Evolutionary conservation across 805 yeast species (phyloP).

Genomic region (Pichia deserticola): DNA sequence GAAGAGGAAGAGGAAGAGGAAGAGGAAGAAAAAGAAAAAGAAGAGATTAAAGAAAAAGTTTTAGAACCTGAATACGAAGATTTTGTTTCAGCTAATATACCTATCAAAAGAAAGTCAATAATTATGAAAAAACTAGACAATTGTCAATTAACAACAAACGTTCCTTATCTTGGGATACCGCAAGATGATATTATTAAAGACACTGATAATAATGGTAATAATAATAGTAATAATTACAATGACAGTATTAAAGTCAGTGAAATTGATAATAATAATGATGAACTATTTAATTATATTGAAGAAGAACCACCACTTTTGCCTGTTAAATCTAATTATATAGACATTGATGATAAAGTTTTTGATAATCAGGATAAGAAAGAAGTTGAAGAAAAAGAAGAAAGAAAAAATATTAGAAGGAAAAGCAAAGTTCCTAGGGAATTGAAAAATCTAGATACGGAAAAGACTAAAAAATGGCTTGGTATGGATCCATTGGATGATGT

Average conservation of each 20-base stretch:
- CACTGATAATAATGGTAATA: neutral
- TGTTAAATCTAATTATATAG: neutral
- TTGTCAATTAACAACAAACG: neutral
- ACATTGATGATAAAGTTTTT: neutral
- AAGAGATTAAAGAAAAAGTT: neutral
- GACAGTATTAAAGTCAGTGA: neutral
- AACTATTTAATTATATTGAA: neutral
- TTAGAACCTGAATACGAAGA: constrained; percentile 23
- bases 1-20: neutral
- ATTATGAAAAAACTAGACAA: constrained; percentile 11
- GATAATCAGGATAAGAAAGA: neutral
- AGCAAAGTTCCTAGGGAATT: constrained; percentile 29
- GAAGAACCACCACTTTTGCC: neutral
- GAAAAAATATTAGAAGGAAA: constrained; percentile 6
- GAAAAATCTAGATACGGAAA: constrained; percentile 30
- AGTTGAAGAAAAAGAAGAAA: neutral
- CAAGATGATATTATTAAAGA: neutral
- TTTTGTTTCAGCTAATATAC: constrained; percentile 4
- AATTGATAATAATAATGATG: constrained; percentile 1
- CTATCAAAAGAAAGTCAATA: constrained; percentile 5
- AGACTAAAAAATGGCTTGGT: constrained; percentile 14
- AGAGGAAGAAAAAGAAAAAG: neutral
- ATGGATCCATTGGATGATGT: constrained; percentile 22
- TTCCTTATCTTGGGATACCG: constrained; percentile 2
- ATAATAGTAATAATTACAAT: neutral